Base-by-base conservation (phyloP, 1,284 basidiomycete genomes). In the Ustilago tritici region DNA sequence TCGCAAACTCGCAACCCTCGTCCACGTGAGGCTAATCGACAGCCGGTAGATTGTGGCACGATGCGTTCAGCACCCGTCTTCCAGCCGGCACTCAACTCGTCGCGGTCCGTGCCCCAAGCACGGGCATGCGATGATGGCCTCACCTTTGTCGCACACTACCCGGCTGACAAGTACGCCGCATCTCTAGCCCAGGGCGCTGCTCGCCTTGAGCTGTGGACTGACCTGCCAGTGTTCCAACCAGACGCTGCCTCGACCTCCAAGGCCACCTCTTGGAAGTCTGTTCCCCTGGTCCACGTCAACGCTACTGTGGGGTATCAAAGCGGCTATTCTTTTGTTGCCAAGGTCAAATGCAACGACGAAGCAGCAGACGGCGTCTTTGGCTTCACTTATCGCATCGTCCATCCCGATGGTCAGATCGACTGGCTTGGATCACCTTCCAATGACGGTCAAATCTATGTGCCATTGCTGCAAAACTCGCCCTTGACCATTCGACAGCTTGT, bases 331-430 rank as follows among this genome's bases (percentile, higher is more conserved):
- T 74, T 74, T 57, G 57, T 58, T 34, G 62, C 62, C n/a, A 57
- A 50, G 7, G 55, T 74, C 47, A 60, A 58, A 15, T 74, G 71
- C 52, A 23, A 12, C 36, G 31, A 40, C 15, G 55, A 65, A 7
- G 55, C 65, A 2, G 46, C 15, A 3, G 62, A 61, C 23, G 62
- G 58, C 6, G 36, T 31, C 4, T 77, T 65, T 32, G 59, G 61
- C n/a, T 77, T 61, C 47, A 77, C 75, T 38, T 74, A 77, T 35
- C 64, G 75, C 15, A 67, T 73, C 52, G 61, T 68, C 2, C 70
- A 72, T 41, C 65, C 61, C 7, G 75, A 77, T 41, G 75, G 75
- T 43, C 63, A 65, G 52, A 65, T 74, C n/a, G 67, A 72, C 11
- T 77, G 75, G 75, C 60, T 77, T 19, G 65, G 75, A 4, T 70